Evolutionary conservation across 1,284 basidiomycete genomes (phyloP), one percentile per base, ranked within the genome.

Genomic region (Trametes versicolor): DNA sequence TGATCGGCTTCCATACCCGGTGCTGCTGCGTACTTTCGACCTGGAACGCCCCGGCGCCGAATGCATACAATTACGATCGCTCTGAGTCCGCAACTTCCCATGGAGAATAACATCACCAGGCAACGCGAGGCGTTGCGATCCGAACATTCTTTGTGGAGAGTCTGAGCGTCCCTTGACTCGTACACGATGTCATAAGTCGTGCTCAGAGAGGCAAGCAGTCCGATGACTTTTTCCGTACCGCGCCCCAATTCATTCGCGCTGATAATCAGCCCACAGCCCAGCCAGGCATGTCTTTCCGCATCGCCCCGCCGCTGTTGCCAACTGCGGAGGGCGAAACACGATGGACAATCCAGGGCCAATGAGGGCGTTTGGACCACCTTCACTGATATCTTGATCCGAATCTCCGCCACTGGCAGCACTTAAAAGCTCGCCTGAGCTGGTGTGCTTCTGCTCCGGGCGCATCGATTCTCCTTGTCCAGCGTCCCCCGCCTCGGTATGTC

Each of bases 351-450:
- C 57, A 45, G 54, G 55, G 8, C 55, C 61, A 57, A 57, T 62
- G 55, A 62, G 49, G 32, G 25, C 15, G 5, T 49, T 43, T 15
- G 49, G n/a, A 45, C 54, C 47, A 57, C 36, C 65, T 56, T 66
- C 55, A 60, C 52, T 60, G 66, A 71, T 71, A 65, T 70, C 68
- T 63, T 68, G 69, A 73, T 73, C 60, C 62, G 68, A 65, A 73
- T 73, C 70, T 73, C 70, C 72, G 72, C 65, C 60, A 32, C 29
- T 32, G 29, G 29, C 29, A 37, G n/a, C 61, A 56, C 36, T 64
- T 69, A 70, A 63, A 70, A 65, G 62, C 62, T 54, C 62, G 52
- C 29, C 59, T 29, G 60, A 47, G 58, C 50, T 53, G 54, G 45
- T 65, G 37, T 55, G 37, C 37, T 48, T 57, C 34, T 63, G 48